Base-by-base conservation (phyloP, 345 rosid genomes). In the Salix koriyanagi region DNA sequence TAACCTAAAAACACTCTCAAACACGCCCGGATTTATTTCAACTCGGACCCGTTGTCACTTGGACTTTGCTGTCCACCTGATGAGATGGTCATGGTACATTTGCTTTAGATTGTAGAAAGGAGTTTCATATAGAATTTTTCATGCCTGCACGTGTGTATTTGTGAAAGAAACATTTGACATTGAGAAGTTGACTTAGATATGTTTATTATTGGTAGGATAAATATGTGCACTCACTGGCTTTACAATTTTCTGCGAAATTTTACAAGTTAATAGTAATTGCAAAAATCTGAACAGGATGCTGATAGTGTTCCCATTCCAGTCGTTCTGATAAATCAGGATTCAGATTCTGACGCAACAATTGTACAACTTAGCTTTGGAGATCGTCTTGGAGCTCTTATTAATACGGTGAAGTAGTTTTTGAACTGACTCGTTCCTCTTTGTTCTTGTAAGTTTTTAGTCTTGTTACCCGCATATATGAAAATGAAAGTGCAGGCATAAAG, bases 341-440 rank as follows among this genome's bases (percentile, higher is more conserved):
- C 98, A 18, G 93, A 90, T 88, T 85, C 93, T 67, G 89, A 91
- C 62, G 91, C 97, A 70, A 93, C 97, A 4, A 83, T 88, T 78
- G 98, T 96, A 36, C 91, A 96, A 73, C 86, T 96, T 78, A 92
- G 98, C 84, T 91, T 93, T 79, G 99, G 99, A 76, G 96, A 96
- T 87, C 98, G 98, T 73, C 89, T 96, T 72, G 99, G 99, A 70
- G 97, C 97, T 74, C 92, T 96, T 34, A 84, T 93, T 87, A 97
- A 96, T 86, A 96, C 99, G 7, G 97, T 93, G 79, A 84, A 67
- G 61, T 75, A 2, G 30, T 78, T 72, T 75, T 50, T 44, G 6
- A 64, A 54, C 71, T 58, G 21, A 14, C 18, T 64, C 69, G 4
- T 18, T 61, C 26, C 6, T 23, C 13, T 64, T 48, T 16, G 19